Base-by-base conservation (phyloP, 2,329 filamentous ascomycete species). In the Exophiala calicioides region DNA sequence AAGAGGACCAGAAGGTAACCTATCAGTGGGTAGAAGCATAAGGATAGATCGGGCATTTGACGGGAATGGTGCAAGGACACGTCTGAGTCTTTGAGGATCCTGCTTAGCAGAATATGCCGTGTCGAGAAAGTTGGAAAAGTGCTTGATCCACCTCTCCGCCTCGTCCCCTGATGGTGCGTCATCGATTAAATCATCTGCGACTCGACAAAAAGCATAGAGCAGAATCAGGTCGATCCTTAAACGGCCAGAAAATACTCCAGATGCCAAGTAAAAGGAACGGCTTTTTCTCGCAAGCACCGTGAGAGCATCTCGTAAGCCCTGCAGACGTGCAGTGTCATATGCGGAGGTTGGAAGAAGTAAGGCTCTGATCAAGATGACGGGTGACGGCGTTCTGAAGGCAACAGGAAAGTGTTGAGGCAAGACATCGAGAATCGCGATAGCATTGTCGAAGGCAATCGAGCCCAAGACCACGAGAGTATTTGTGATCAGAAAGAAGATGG, bases 111-210 rank as follows among this genome's bases (percentile, higher is more conserved):
- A 69, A 70, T 4, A 80, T 60, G 42, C 37, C 8, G 48, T 34
- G 27, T 81, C 71, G 5, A 87, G 70, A 53, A 80, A 85, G 3
- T 66, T 63, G 18, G 72, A 73, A 15, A 87, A 69, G 59, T 79
- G 82, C 12, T 66, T 61, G 34, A 86, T 78, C 77, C 82, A 86
- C 6, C 66, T 57, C 19, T 67, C 65, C 4, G 82, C 81, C 55
- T 83, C 78, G 0, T 68, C 60, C 1, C 69, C 61, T 1, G 71
- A 73, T 1, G 67, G 57, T 0, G 85, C 78, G 49, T 87, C 77
- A 56, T 89, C 85, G 6, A 89, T 77, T 3, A 89, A 70, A 58
- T 89, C 85, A 61, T 89, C 86, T 1, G 84, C 84, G 7, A 87
- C 78, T 8, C 85, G 76, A 57, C 85, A 89, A 61, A 87, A 88